These are phyloP conservation scores for Ilyonectria mors-panacis DNA, from an alignment of 2,329 filamentous ascomycete species.

Conservation along the genomic window DNA sequence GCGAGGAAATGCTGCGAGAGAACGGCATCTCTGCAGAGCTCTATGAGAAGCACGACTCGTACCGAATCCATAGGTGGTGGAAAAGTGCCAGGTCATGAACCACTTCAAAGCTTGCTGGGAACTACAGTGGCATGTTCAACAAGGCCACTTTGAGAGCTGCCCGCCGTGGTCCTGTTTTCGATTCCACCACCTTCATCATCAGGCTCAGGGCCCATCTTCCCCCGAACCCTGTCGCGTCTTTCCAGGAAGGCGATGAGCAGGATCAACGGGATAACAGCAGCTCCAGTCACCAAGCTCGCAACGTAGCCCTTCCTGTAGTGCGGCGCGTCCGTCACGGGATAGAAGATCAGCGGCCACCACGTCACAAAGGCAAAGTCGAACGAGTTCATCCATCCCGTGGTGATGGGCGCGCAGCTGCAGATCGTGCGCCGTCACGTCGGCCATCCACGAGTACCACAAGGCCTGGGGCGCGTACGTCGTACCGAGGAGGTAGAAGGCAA, in stretches of 20 bases:
- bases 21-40: no score
- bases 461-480: neutral
- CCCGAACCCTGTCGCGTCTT: neutral
- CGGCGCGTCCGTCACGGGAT: neutral
- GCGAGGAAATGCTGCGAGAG: no score
- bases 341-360: slow-evolving; percentile 20
- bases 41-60: no score
- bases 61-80: no score
- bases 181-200: neutral
- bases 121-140: neutral
- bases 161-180: neutral
- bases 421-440: slow-evolving; percentile 2
- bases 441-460: slow-evolving; percentile 2
- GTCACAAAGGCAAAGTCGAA: slow-evolving; percentile 22
- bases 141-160: neutral
- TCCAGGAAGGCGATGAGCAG: neutral
- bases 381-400: slow-evolving; percentile 19
- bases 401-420: slow-evolving; percentile 15
- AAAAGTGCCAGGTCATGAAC: neutral
- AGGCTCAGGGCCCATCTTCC: neutral
- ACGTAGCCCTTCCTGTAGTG: neutral
- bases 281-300: neutral
- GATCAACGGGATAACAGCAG: neutral
- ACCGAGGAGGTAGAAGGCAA: neutral
- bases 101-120: neutral